Conservation (phyloP, 2,329 filamentous ascomycete genomes). For the Nemania diffusa region DNA sequence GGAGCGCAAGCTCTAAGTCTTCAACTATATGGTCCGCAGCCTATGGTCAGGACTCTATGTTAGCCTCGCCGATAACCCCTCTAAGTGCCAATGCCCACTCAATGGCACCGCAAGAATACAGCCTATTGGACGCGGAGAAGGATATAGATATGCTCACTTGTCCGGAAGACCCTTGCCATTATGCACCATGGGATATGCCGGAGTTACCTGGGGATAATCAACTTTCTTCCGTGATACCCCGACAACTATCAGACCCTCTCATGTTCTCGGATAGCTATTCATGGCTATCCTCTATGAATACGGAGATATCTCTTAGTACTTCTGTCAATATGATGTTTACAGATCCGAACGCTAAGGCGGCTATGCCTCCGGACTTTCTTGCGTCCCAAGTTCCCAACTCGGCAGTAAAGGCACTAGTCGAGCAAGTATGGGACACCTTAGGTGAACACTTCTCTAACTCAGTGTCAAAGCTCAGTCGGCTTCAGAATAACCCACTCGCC, state of each 20-base stretch:
- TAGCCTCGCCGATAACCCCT: slow-evolving; percentile 59
- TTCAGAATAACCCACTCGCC: slow-evolving; percentile 56
- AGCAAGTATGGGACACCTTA: slow-evolving; percentile 58
- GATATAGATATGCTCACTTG: slow-evolving; percentile 40
- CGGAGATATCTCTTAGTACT: slow-evolving; percentile 51
- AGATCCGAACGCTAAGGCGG: slow-evolving; percentile 43
- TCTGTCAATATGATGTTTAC: slow-evolving; percentile 53
- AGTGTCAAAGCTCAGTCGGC: slow-evolving; percentile 54
- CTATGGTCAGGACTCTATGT: slow-evolving; percentile 55
- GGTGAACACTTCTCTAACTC: slow-evolving; percentile 59
- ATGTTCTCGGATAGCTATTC: slow-evolving; percentile 50
- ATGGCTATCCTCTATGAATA: slow-evolving; percentile 49
- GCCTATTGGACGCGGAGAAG: slow-evolving; percentile 42
- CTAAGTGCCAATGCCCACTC: slow-evolving; percentile 48
- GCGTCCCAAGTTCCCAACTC: slow-evolving; percentile 42
- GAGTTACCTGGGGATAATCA: slow-evolving; percentile 59
- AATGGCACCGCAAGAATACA: slow-evolving; percentile 43
- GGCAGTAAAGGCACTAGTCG: slow-evolving; percentile 55
- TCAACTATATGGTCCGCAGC: slow-evolving; percentile 54
- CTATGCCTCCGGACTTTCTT: slow-evolving; percentile 38
- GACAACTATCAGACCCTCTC: slow-evolving; percentile 50
- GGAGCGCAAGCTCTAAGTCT: slow-evolving; percentile 47
- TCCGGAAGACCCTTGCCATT: slow-evolving; percentile 45
- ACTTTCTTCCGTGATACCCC: slow-evolving; percentile 47
- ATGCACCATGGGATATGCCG: slow-evolving; percentile 47